Percentiles rank a stretch among this genome's conserved stretches.
These are phyloP conservation scores for Tricholoma terreum DNA, from an alignment of 768 basidiomycete species.

Conservation along the genomic window DNA sequence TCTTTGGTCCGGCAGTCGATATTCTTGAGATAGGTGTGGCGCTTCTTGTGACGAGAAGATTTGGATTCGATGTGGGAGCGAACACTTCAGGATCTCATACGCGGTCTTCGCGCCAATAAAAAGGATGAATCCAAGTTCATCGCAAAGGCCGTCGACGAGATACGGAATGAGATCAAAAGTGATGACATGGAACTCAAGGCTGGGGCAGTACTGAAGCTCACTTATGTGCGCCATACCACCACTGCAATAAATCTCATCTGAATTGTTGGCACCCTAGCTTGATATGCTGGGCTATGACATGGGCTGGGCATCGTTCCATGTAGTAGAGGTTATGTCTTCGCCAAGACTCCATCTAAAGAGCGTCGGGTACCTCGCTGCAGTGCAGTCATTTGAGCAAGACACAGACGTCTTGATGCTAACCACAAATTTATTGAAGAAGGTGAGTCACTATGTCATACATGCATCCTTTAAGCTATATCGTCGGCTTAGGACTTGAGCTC, in stretches of 20 bases:
- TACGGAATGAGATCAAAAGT: conserved; percentile 83
- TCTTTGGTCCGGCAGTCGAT: too few relatives aligned
- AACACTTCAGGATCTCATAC: conserved; percentile 91
- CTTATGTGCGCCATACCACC: conserved; percentile 68
- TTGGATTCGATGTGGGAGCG: conserved; percentile 81
- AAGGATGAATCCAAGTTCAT: conserved; percentile 91
- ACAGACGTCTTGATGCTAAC: conserved; percentile 98
- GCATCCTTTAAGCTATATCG: conserved; percentile 17
- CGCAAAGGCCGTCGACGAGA: conserved; percentile 90
- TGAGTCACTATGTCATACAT: conserved; percentile 30
- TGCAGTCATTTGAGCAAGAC: conserved; percentile 87
- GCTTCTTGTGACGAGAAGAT: background rate
- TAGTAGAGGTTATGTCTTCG: conserved; percentile 98
- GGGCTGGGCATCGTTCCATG: conserved; percentile 94
- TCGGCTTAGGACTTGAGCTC: conserved; percentile 74
- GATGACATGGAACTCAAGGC: conserved; percentile 98
- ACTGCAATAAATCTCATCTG: too few relatives aligned
- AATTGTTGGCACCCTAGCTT: conserved; percentile 50
- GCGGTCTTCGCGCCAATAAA: conserved; percentile 94
- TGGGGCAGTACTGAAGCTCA: conserved; percentile 90
- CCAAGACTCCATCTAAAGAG: conserved; percentile 88
- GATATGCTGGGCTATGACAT: conserved; percentile 97
- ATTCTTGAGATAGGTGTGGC: too few relatives aligned
- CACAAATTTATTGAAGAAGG: conserved; percentile 94
- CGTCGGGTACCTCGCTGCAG: conserved; percentile 92